Percentiles rank a stretch among this genome's conserved stretches.
phyloP scores from a whole-genome alignment of 352 stramenopile species.

The Pythium periplocum region DNA sequence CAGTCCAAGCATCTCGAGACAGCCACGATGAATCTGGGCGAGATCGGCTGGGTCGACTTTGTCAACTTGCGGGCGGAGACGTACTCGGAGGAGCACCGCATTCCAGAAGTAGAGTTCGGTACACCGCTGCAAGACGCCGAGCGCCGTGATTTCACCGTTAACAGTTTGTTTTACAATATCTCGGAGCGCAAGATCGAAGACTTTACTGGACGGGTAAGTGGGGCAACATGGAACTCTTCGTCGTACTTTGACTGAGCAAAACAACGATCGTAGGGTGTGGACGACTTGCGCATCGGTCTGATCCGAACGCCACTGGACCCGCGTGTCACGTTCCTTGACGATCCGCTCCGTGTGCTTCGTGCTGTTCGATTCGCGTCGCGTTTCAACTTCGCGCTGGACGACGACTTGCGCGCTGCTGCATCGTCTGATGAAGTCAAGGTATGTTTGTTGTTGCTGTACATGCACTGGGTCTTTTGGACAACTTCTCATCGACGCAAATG shows the following conservation, averaged over 20 bases:
- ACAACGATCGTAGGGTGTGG: slow-evolving; percentile 50
- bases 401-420: slow-evolving; percentile 71
- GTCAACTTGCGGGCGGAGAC: slow-evolving; percentile 96
- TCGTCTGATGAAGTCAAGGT: slow-evolving; percentile 43
- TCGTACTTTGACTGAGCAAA: too few species aligned
- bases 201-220: slow-evolving; percentile 65
- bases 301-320: slow-evolving; percentile 94
- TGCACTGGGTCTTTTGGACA: too few species aligned
- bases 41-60: slow-evolving; percentile 95
- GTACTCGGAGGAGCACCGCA: slow-evolving; percentile 85
- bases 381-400: slow-evolving; percentile 91
- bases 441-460: background rate
- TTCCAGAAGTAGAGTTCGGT: slow-evolving; percentile 57
- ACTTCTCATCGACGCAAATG: too few species aligned
- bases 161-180: slow-evolving; percentile 99
- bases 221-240: background rate
- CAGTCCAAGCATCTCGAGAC: slow-evolving; percentile 99
- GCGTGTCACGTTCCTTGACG: slow-evolving; percentile 94
- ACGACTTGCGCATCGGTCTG: slow-evolving; percentile 87
- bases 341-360: slow-evolving; percentile 94
- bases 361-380: slow-evolving; percentile 94
- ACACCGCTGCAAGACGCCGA: slow-evolving; percentile 87
- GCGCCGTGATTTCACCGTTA: slow-evolving; percentile 98
- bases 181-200: slow-evolving; percentile 93
- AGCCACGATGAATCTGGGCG: slow-evolving; percentile 92